Conservation (phyloP, 495 filamentous ascomycete genomes). For the Hypoxylon perforatum region DNA sequence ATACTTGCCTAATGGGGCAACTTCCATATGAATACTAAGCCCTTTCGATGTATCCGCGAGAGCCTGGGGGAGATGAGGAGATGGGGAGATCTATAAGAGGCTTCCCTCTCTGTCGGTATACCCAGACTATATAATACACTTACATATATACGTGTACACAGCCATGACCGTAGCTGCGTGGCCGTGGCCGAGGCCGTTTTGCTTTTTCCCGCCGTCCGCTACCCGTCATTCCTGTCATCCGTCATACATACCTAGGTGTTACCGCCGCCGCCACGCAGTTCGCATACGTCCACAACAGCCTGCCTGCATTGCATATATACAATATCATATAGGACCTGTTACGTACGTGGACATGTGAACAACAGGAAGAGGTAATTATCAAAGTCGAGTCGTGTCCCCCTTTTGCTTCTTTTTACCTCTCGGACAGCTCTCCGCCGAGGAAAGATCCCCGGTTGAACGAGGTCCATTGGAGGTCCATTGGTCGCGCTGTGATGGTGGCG, state of each 20-base stretch:
- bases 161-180: no score
- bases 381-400: not conserved
- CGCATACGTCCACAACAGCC: not conserved
- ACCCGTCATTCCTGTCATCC: no score
- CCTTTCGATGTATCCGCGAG: no score
- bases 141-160: no score
- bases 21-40: not conserved
- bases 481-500: slow-evolving; percentile 23
- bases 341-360: no score
- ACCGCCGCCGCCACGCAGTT: not conserved
- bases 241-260: no score
- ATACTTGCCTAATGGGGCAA: slow-evolving; percentile 23
- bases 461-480: slow-evolving; percentile 20
- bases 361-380: no score
- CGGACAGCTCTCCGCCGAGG: slow-evolving; percentile 17
- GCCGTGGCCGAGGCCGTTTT: no score
- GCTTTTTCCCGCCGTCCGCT: no score
- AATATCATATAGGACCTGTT: not conserved
- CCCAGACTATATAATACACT: not conserved
- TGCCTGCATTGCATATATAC: not conserved
- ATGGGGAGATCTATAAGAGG: no score
- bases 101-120: not conserved
- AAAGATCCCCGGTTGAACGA: slow-evolving; percentile 19
- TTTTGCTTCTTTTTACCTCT: slow-evolving; percentile 17
- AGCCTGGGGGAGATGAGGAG: no score